Base-by-base conservation (phyloP, 2,329 filamentous ascomycete genomes). In the Fusarium scirpi region DNA sequence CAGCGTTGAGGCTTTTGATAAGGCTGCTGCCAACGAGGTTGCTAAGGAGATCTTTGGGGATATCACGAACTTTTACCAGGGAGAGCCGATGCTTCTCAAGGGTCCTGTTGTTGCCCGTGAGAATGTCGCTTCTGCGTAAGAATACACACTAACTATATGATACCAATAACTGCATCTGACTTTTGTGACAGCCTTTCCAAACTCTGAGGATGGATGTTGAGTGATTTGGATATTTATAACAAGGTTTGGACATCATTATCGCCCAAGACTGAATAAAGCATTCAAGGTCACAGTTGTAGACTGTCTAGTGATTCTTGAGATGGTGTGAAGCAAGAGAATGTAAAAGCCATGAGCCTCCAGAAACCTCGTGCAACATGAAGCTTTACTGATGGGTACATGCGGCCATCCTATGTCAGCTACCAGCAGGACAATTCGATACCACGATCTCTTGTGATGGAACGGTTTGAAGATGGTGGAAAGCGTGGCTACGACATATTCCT, bases 61-160 rank as follows among this genome's bases (percentile, higher is more conserved):
- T n/a, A 69, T 77, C 30, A 65, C 69, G 51, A 75, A 75, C 67
- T 43, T 58, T 38, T 49, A 71, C 58, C 5, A 16, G 46, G 68
- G 44, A 20, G 24, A 46, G 10, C 74, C 75, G 4, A 22, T 75
- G 6, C 11, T 76, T 3, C 49, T 76, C 0, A 76, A 72, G 70
- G 75, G 75, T 20, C 54, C 55, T 4, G 41, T 72, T 18, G 69
- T 71, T 1, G 57, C 59, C 8, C 30, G 27, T 15, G 43, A 71
- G 53, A 30, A 24, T 44, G 30, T 71, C 30, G 40, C 41, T 9
- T 59, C 41, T 34, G 59, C 52, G 52, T 62, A 44, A 45, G 55
- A 29, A 11, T 13, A 44, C 8, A 38, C n/a, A 16, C 13, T 34
- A 57, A 27, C 24, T 11, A 29, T 18, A 12, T 16, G 5, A 15